Percentiles rank a stretch among this genome's conserved stretches.
These are phyloP conservation scores for Acanthamoeba polyphaga DNA, from an alignment of 208 protist species.

Conservation along the genomic window DNA sequence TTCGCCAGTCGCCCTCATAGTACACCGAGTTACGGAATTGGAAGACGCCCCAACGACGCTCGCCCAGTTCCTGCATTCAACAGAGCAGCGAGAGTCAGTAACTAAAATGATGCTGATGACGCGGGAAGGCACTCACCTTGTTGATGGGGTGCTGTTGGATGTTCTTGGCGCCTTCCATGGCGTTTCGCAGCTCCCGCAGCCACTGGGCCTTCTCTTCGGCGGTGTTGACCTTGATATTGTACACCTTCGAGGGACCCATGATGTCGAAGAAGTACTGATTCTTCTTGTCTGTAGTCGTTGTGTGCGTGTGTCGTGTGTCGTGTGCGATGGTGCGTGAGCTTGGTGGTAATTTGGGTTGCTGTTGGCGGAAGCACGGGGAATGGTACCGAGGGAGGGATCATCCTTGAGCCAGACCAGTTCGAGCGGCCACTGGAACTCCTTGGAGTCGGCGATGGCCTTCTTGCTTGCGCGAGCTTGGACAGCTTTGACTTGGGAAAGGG, in stretches of 20 bases:
- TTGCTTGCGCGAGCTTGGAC: constrained; percentile 18
- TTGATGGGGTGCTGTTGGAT: constrained; percentile 67
- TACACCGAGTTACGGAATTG: constrained; percentile 72
- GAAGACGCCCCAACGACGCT: constrained; percentile 61
- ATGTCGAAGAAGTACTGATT: constrained; percentile 73
- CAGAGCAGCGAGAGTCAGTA: not conserved
- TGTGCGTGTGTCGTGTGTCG: not conserved
- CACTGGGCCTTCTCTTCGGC: constrained; percentile 39
- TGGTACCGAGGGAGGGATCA: constrained; percentile 46
- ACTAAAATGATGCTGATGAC: not conserved
- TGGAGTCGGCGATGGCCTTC: constrained; percentile 60
- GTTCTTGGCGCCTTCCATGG: constrained; percentile 68
- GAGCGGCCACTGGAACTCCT: constrained; percentile 73
- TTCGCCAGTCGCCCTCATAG: constrained; percentile 70
- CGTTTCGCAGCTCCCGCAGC: constrained; percentile 5
- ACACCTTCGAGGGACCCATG: constrained; percentile 65
- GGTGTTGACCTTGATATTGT: constrained; percentile 71
- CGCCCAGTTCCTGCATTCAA: constrained; percentile 42
- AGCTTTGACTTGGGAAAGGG: constrained; percentile 67
- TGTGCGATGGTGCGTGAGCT: not conserved
- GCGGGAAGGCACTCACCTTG: not conserved
- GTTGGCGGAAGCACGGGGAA: not conserved
- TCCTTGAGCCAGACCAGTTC: constrained; percentile 73
- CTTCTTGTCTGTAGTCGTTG: constrained; percentile 29
- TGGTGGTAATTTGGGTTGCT: not conserved